A percentile compares a stretch with the other conserved stretches of the same genome.
These are phyloP conservation scores for Phialocephala subalpina DNA, from an alignment of 2,329 filamentous ascomycete species.

Conservation along the genomic window DNA sequence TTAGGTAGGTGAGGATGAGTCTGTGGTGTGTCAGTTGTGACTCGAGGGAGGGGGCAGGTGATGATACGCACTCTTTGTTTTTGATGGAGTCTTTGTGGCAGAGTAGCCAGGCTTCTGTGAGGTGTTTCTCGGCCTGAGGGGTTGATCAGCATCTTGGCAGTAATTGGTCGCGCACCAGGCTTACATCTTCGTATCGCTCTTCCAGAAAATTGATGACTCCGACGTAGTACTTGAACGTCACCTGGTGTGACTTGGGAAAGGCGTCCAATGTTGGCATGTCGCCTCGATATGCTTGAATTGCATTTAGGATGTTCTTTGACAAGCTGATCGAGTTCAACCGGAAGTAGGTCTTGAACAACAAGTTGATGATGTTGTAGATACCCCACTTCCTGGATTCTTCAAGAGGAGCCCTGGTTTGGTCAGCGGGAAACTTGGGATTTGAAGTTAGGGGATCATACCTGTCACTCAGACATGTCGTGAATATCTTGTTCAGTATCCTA, in stretches of 20 bases:
- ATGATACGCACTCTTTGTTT: conserved; percentile 75
- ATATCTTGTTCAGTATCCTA: conserved; percentile 89
- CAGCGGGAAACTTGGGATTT: conserved; percentile 11
- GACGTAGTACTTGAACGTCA: conserved; percentile 96
- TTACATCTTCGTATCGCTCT: conserved; percentile 85
- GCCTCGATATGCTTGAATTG: conserved; percentile 76
- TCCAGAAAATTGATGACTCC: conserved; percentile 94
- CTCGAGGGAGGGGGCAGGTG: conserved; percentile 6
- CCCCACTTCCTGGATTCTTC: conserved; percentile 97
- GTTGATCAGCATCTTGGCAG: conserved; percentile 15
- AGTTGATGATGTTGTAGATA: conserved; percentile 92
- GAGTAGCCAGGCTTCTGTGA: conserved; percentile 82
- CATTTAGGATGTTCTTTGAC: conserved; percentile 88
- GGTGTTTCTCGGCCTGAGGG: conserved; percentile 76
- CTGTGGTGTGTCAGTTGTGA: conserved; percentile 52
- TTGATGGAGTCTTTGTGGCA: conserved; percentile 76
- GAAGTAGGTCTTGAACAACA: conserved; percentile 99
- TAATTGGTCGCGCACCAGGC: conserved; percentile 27
- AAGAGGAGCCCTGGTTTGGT: conserved; percentile 70
- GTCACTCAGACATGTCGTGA: conserved; percentile 88
- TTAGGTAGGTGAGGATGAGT: conserved; percentile 91
- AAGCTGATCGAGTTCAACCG: conserved; percentile 90
- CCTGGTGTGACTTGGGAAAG: conserved; percentile 89
- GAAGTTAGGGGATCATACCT: conserved; percentile 62
- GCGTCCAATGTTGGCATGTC: conserved; percentile 83